Evolutionary conservation across 306 rosid genomes (phyloP), one percentile per base, ranked within the genome.

Genomic region (Ammopiptanthus mongolicus): DNA sequence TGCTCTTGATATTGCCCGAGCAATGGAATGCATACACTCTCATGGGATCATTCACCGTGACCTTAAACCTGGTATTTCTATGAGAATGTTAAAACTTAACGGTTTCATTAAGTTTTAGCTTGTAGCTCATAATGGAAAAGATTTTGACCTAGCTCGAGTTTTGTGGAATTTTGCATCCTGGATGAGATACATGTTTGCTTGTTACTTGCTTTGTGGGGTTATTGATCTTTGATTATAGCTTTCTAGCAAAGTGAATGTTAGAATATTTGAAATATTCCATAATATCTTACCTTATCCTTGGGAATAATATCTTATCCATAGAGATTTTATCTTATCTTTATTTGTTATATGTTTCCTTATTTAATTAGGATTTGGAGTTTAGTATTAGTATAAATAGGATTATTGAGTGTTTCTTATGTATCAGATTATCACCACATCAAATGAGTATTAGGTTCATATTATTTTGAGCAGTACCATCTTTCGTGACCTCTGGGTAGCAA

Each of bases 11-110:
- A 89, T 91, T 72, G 93, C 96, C 25, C 90, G 97, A 23, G 96
- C 97, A n/a, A 89, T 89, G 93, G 96, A 89, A 69, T 89, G 97
- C 78, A 80, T 91, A 73, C 98, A 93, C 83, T 87, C 97, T 65
- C 97, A 93, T 7, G 98, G 97, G 82, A 91, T 93, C 80, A 93
- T 91, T 83, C 98, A 93, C 78, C 91, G 97, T 3, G 98, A 93
- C 87, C 92, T 93, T 65, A 93, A 93, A 73, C 98, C 98, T 8
- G 98, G 98, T 93, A 89, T 21, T 31, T 76, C 63, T 37, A 1
- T 59, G 8, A 12, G 69, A 8, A 37, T 41, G 52, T 69, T 71
- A n/a, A 34, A 34, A 39, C 57, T 65, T 39, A 12, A 48, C 36
- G 44, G 63, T 78, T 52, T 65, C 63, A 64, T 47, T 25, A 34